Base-by-base conservation (phyloP, 441 rosid genomes). In the Erysimum cheiri region DNA sequence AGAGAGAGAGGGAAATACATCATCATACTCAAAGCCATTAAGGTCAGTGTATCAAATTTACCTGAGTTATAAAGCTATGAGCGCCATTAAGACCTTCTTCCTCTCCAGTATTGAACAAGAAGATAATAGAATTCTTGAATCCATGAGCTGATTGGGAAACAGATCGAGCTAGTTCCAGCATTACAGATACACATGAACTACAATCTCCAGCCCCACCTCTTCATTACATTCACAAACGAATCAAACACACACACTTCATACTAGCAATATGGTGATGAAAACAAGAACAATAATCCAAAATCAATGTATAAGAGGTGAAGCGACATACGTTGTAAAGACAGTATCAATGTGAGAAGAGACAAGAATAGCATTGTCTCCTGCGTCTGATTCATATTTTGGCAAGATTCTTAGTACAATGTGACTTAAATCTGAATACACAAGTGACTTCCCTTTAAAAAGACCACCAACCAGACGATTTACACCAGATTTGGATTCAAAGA, bases 181-280 rank as follows among this genome's bases (percentile, higher is more conserved):
- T 95, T 58, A 92, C 99, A 76, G 94, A 87, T 68, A 95, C 82
- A 78, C 97, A 92, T n/a, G 99, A 92, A 71, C 97, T 90, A 78
- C 98, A 90, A 82, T 95, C 99, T 65, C 98, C 98, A 75, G 97
- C 98, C 41, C 98, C 99, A 81, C 78, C 96, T 78, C 98, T 94
- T 55, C 78, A 81, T 74, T 74, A 72, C 61, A 77, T 19, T 35
- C 33, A 69, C 13, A 74, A 59, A 40, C 63, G 12, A 46, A 58
- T 7, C 6, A 17, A 54, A 66, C 22, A n/a, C 32, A 35, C 62
- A 31, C 61, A 53, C n/a, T 40, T 31, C 13, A 53, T 31, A 67
- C 39, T 32, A 40, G 6, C 19, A 54, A 54, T 11, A 4, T 11
- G 24, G 43, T 44, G 7, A 65, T 37, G 29, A 4, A 47, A 47